Percentiles rank a stretch among this genome's conserved stretches.
Evolutionary conservation across 441 rosid genomes (phyloP).

Genomic region (Sinapis alba): DNA sequence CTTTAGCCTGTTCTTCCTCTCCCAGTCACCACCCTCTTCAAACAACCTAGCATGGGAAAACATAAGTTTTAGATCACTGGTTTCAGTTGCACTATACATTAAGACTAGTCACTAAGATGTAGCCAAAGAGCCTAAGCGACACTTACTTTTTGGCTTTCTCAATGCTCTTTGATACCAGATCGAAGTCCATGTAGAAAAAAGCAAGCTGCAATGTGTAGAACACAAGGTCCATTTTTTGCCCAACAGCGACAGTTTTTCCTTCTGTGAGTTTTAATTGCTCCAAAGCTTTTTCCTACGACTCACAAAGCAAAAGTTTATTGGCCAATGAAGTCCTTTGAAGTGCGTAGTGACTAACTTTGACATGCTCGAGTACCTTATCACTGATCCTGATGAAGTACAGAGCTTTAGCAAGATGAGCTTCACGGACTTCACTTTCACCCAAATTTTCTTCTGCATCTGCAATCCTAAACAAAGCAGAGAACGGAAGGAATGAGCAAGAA

Average conservation of each 20-base stretch:
- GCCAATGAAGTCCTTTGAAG: slow-evolving; percentile 9
- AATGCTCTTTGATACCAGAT: slow-evolving; percentile 88
- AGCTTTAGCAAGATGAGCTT: slow-evolving; percentile 97
- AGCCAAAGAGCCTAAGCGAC: slow-evolving; percentile 10
- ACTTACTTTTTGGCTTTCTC: slow-evolving; percentile 92
- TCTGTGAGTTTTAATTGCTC: slow-evolving; percentile 93
- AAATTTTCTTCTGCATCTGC: slow-evolving; percentile 98
- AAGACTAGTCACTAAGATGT: slow-evolving; percentile 10
- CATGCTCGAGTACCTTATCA: slow-evolving; percentile 64
- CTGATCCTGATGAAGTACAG: slow-evolving; percentile 81
- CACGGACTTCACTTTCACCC: slow-evolving; percentile 99
- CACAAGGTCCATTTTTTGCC: slow-evolving; percentile 97
- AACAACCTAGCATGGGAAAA: slow-evolving; percentile 64
- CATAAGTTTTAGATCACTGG: not conserved
- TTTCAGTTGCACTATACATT: not conserved
- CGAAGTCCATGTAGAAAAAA: slow-evolving; percentile 94
- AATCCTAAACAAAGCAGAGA: slow-evolving; percentile 54
- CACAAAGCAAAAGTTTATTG: slow-evolving; percentile 12
- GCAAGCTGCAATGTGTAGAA: slow-evolving; percentile 87
- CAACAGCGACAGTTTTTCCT: slow-evolving; percentile 97
- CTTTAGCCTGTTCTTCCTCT: slow-evolving; percentile 95
- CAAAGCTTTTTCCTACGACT: slow-evolving; percentile 81
- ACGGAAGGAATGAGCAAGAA: not conserved
- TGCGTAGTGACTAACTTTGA: slow-evolving; percentile 2
- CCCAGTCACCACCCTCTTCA: slow-evolving; percentile 99